These are phyloP conservation scores for Phanerochaete sordida DNA, from an alignment of 768 basidiomycete genomes.

Conservation along the genomic window DNA sequence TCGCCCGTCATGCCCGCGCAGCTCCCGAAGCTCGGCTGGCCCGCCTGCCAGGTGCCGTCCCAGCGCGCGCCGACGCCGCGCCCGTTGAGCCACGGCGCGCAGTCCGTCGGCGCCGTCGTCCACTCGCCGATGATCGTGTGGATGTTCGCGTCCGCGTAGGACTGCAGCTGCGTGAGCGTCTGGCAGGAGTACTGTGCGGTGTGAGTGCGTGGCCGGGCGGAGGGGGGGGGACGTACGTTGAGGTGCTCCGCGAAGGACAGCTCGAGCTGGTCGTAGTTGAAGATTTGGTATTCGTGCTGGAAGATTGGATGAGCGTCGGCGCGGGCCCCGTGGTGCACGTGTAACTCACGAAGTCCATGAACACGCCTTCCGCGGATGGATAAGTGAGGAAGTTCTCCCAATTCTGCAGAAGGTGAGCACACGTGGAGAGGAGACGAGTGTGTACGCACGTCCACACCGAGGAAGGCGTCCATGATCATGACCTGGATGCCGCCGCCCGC, in stretches of 20 bases:
- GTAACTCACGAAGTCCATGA: conserved; percentile 62
- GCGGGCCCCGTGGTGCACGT: not conserved
- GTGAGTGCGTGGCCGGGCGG: not conserved
- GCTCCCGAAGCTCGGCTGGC: conserved; percentile 49
- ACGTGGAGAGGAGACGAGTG: not conserved
- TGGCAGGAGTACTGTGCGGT: conserved; percentile 52
- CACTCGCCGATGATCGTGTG: conserved; percentile 83
- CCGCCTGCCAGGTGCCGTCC: conserved; percentile 52
- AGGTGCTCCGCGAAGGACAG: conserved; percentile 58
- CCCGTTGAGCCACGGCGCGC: conserved; percentile 78
- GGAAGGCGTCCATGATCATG: conserved; percentile 73
- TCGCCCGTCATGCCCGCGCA: conserved; percentile 64
- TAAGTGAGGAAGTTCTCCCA: conserved; percentile 59
- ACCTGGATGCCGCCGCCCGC: conserved; percentile 48
- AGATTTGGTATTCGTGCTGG: conserved; percentile 74
- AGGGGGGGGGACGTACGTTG: conserved; percentile 29
- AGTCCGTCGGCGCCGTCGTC: conserved; percentile 72
- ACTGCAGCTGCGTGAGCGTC: conserved; percentile 39
- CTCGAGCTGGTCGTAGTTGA: conserved; percentile 52
- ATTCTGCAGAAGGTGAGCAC: conserved; percentile 30
- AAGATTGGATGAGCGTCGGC: not conserved
- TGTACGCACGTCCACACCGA: conserved; percentile 46
- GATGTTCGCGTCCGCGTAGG: conserved; percentile 50
- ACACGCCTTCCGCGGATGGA: conserved; percentile 49
- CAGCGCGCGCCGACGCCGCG: conserved; percentile 66